These are phyloP conservation scores for Cercospora canescens DNA, from an alignment of 2,329 filamentous ascomycete species.

Conservation along the genomic window DNA sequence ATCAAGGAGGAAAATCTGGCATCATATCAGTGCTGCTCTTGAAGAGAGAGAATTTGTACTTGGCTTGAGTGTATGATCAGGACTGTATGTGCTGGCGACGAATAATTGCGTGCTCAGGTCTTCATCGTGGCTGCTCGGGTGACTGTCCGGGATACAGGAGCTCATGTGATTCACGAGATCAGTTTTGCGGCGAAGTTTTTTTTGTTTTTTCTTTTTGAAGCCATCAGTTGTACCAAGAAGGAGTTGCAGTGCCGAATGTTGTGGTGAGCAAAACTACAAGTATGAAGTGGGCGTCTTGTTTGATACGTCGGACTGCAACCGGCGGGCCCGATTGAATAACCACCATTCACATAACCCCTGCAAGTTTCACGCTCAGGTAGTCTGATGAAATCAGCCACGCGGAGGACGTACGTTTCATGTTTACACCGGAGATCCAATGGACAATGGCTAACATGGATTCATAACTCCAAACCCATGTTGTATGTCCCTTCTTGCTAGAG, in stretches of 20 bases:
- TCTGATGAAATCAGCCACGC: no score
- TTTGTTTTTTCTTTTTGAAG: not conserved
- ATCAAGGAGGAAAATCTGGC: not conserved
- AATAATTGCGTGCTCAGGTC: not conserved
- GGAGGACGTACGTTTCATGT: no score
- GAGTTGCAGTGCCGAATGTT: not conserved
- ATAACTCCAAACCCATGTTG: no score
- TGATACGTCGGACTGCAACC: not conserved
- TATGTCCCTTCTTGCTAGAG: no score
- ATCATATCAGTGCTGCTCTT: not conserved
- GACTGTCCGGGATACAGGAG: no score
- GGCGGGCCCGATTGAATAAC: not conserved
- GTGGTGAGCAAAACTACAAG: not conserved
- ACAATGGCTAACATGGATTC: no score
- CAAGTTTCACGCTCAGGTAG: no score
- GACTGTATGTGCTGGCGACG: no score
- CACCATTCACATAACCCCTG: not conserved
- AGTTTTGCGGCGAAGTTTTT: not conserved
- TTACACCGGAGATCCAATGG: no score
- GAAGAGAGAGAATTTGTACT: no score
- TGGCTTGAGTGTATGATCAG: no score
- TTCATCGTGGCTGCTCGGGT: no score
- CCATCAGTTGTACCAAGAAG: not conserved
- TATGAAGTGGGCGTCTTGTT: not conserved
- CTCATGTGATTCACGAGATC: not conserved